Base-by-base conservation (phyloP, 768 basidiomycete species). In the Lactifluus rugatus region DNA sequence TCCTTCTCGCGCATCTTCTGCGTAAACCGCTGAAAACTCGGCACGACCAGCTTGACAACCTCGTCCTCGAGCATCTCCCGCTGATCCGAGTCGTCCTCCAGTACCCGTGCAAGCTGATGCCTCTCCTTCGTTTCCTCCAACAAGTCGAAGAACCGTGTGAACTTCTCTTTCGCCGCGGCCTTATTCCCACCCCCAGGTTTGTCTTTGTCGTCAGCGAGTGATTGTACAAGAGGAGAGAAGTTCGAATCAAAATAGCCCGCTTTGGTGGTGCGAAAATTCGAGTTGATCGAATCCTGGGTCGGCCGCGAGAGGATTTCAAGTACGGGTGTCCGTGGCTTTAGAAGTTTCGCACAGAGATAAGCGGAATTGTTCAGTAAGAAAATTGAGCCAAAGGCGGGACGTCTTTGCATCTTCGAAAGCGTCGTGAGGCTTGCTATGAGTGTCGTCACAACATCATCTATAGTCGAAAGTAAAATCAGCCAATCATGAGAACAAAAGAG, bases 171-270 rank as follows among this genome's bases (percentile, higher is more conserved):
- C 16, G 81, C 81, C 3, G 81, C 81, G 3, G 78, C 75, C 70
- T 81, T 81, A 26, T 72, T 64, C 69, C 56, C 61, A 17, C 62
- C 49, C 5, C 61, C 51, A n/a, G 51, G 23, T 42, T 80, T 81
- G 31, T 70, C 75, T 51, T 69, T 70, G 72, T 82, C 73, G 73
- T 80, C 67, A 70, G 76, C 70, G 54, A 81, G 70, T 19, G 78
- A 64, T 57, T 87, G 85, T 74, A 92, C 81, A 50, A 92, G 72
- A 11, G 87, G 84, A 7, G 84, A 82, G 69, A 87, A 90, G 70
- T 89, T 92, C 23, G 85, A 75, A 61, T 91, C 89, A 59, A 89
- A 89, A 70, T 93, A 93, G 4, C 76, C 84, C 9, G 89, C 87
- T 69, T 90, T 90, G 44, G 89, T 85, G 0, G 83, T 89, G 37